phyloP scores from a whole-genome alignment of 352 stramenopile species.

The Phytophthora pseudosyringae region DNA sequence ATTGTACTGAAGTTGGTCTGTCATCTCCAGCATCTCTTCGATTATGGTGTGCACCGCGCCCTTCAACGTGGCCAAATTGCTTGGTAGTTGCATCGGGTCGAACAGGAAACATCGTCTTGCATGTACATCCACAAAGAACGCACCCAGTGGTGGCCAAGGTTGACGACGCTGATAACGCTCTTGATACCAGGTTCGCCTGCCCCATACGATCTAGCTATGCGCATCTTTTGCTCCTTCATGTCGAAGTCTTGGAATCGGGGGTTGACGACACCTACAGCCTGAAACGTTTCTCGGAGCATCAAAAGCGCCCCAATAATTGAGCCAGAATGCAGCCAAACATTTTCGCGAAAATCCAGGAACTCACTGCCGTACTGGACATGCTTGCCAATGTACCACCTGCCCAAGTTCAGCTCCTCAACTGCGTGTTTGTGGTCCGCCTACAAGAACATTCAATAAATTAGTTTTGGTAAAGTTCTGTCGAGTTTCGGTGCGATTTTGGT shows the following conservation, averaged over 20 bases:
- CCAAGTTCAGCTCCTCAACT: slow-evolving; percentile 4
- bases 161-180: slow-evolving; percentile 9
- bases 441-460: neutral
- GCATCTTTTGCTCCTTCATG: neutral
- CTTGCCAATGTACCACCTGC: neutral
- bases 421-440: slow-evolving; percentile 2
- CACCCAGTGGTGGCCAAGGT: slow-evolving; percentile 7
- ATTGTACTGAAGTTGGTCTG: slow-evolving; percentile 4
- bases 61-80: neutral
- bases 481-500: neutral
- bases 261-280: slow-evolving; percentile 7
- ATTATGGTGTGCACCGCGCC: neutral
- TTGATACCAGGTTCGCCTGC: neutral
- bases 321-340: slow-evolving; percentile 7
- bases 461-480: slow-evolving; percentile 6
- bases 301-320: slow-evolving; percentile 12
- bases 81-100: slow-evolving; percentile 4
- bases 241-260: slow-evolving; percentile 6
- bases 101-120: slow-evolving; percentile 3
- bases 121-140: neutral
- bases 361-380: slow-evolving; percentile 7
- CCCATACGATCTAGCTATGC: neutral
- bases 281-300: neutral
- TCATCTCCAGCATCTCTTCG: neutral
- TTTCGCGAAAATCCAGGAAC: slow-evolving; percentile 13